These are phyloP conservation scores for Pestalotiopsis sp. DNA, from an alignment of 2,329 filamentous ascomycete species.

Conservation along the genomic window DNA sequence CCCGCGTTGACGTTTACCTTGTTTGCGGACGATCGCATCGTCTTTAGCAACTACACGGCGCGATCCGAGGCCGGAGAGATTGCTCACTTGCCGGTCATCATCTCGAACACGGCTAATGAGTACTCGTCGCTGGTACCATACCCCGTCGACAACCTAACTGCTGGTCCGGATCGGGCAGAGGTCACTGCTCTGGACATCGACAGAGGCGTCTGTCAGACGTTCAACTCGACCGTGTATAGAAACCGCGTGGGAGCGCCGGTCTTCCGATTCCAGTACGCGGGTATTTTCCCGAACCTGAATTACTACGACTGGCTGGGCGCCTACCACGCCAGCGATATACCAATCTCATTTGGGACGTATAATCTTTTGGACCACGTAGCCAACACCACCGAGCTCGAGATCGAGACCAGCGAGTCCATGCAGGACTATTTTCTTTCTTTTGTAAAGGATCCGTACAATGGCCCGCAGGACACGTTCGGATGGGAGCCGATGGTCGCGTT, in stretches of 20 bases:
- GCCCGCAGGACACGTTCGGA: slow-evolving; percentile 20
- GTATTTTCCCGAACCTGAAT: slow-evolving; percentile 43
- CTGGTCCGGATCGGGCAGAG: slow-evolving; percentile 25
- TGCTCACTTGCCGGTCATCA: slow-evolving; percentile 30
- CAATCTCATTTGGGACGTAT: slow-evolving; percentile 42
- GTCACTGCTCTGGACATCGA: slow-evolving; percentile 16
- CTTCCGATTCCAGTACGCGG: slow-evolving; percentile 42
- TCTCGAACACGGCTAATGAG: slow-evolving; percentile 37
- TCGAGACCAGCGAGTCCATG: slow-evolving; percentile 26
- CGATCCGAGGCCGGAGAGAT: slow-evolving; percentile 26
- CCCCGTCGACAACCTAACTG: slow-evolving; percentile 29
- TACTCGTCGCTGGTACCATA: slow-evolving; percentile 28
- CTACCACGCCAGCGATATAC: slow-evolving; percentile 41
- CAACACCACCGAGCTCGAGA: slow-evolving; percentile 26
- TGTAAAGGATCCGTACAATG: slow-evolving; percentile 26
- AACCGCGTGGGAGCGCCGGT: slow-evolving; percentile 31
- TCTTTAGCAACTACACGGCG: slow-evolving; percentile 34
- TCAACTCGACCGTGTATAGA: slow-evolving; percentile 27
- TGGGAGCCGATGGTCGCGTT: slow-evolving; percentile 12
- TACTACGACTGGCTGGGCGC: slow-evolving; percentile 42
- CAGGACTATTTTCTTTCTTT: slow-evolving; percentile 31
- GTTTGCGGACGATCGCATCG: slow-evolving; percentile 29
- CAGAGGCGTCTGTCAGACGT: slow-evolving; percentile 31
- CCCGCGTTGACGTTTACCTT: slow-evolving; percentile 28
- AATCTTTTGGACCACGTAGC: slow-evolving; percentile 23